Percentiles rank a stretch among this genome's conserved stretches.
These are phyloP conservation scores for Isochrysis galbana DNA, from an alignment of 78 protist genomes.

Conservation along the genomic window DNA sequence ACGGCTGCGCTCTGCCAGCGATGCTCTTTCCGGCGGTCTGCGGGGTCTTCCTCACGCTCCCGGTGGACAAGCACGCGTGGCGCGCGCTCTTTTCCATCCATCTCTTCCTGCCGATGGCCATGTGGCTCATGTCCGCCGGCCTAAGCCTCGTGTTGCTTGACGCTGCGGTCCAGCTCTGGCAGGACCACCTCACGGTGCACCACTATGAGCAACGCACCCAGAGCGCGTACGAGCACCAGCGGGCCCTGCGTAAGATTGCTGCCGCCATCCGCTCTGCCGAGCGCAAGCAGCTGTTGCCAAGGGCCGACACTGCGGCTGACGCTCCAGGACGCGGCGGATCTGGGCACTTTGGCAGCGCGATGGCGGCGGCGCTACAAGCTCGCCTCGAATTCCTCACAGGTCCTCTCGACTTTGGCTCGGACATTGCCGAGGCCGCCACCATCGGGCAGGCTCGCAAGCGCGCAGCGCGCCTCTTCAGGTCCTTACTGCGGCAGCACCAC, in stretches of 20 bases:
- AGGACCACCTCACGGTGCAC: not conserved
- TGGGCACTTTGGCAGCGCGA: too few relatives aligned
- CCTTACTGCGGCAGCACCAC: not conserved
- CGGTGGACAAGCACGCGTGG: not conserved
- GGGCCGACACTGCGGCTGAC: not conserved
- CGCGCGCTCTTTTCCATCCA: not conserved
- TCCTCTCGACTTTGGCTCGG: not conserved
- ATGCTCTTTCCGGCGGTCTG: not conserved
- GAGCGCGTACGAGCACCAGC: not conserved
- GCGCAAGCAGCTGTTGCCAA: not conserved
- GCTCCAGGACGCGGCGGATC: not conserved
- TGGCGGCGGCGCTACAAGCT: not conserved
- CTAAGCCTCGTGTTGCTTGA: not conserved
- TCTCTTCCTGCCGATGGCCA: not conserved
- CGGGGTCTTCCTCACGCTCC: not conserved
- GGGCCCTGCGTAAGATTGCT: not conserved
- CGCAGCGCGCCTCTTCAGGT: not conserved
- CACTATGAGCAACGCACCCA: not conserved
- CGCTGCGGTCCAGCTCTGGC: not conserved
- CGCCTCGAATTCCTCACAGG: not conserved
- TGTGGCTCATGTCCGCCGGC: not conserved
- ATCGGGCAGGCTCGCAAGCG: not conserved
- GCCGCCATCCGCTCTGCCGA: not conserved
- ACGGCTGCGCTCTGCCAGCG: not conserved
- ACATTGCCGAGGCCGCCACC: not conserved